Evolutionary conservation across 176 grass and related monocot species (phyloP), one percentile per base, ranked within the genome.

Genomic region (Poa annua): DNA sequence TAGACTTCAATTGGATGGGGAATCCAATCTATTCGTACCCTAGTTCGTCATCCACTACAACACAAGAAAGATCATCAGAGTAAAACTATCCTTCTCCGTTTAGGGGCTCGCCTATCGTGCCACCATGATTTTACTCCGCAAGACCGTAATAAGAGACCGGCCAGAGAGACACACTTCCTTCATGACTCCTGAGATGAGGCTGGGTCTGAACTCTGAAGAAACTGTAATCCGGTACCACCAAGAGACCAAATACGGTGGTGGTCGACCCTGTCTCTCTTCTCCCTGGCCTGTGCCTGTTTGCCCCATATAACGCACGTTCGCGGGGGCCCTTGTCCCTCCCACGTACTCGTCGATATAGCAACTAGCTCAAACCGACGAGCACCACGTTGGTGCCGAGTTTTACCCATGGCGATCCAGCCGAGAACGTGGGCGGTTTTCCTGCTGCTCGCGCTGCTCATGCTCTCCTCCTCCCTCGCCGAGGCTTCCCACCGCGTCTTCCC

Each of bases 401-500:
- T 47, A 51, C 47, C 8, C 71, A 69, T 87, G 79, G 50, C 52
- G 72, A 52, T 52, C 42, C 66, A 17, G 52, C 6, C 62, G 22
- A 64, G 39, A 55, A 71, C 74, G 22, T 79, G 57, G 80, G 57
- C 0, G n/a, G 80, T 74, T 70, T 42, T 80, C 57, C 60, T 83
- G 11, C 3, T 88, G 6, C 59, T 88, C 35, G 75, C 75, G 67
- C 57, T 88, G 35, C 35, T 72, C 66, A 48, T 88, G 35, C 35
- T 72, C 66, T 52, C 71, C 56, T 25, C 65, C 8, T 64, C 66
- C 24, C 9, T 21, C 34, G 80, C 73, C 13, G 80, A 84, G 48
- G 87, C 87, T 6, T 83, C 83, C 7, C 89, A 82, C 21, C 56
- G 19, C 55, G 71, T 41, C 60, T 64, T 78, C 6, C 15, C 59